phyloP scores from a whole-genome alignment of 1,284 basidiomycete species.

The Microstroma glucosiphilum region DNA sequence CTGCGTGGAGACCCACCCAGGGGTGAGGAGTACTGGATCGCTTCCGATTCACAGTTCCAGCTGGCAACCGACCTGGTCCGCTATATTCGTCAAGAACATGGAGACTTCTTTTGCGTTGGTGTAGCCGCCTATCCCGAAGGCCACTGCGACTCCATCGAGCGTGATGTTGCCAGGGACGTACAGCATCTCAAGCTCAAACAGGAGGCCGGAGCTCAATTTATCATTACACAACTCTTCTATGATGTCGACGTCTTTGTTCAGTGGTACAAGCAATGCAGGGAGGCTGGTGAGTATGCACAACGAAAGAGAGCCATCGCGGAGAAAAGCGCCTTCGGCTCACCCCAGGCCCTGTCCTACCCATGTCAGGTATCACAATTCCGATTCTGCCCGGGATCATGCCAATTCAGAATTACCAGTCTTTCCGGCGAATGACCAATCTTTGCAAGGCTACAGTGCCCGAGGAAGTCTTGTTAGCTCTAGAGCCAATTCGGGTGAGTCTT shows the following conservation, averaged over 20 bases:
- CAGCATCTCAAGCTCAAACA: conserved; percentile 77
- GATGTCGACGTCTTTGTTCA: conserved; percentile 62
- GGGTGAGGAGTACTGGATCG: conserved; percentile 84
- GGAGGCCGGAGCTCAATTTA: conserved; percentile 89
- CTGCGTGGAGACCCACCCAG: conserved; percentile 81
- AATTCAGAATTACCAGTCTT: conserved; percentile 90
- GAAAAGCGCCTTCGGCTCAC: not conserved
- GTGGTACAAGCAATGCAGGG: conserved; percentile 32
- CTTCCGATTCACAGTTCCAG: conserved; percentile 75
- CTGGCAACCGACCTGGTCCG: conserved; percentile 82
- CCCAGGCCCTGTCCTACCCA: conserved; percentile 38
- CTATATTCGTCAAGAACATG: conserved; percentile 82
- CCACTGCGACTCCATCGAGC: conserved; percentile 62
- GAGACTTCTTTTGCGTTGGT: conserved; percentile 81
- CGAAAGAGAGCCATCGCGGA: not conserved
- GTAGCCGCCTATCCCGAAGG: conserved; percentile 94
- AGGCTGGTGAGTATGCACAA: not conserved
- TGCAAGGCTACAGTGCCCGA: conserved; percentile 75
- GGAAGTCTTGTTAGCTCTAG: conserved; percentile 64
- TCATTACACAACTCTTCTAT: conserved; percentile 96
- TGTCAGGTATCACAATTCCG: conserved; percentile 71
- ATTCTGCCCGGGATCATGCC: conserved; percentile 97
- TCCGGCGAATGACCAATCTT: conserved; percentile 81
- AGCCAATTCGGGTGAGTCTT: conserved; percentile 64
- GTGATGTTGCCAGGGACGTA: conserved; percentile 64